Base-by-base conservation (phyloP, 2,329 filamentous ascomycete genomes). In the Nakataea oryzae region DNA sequence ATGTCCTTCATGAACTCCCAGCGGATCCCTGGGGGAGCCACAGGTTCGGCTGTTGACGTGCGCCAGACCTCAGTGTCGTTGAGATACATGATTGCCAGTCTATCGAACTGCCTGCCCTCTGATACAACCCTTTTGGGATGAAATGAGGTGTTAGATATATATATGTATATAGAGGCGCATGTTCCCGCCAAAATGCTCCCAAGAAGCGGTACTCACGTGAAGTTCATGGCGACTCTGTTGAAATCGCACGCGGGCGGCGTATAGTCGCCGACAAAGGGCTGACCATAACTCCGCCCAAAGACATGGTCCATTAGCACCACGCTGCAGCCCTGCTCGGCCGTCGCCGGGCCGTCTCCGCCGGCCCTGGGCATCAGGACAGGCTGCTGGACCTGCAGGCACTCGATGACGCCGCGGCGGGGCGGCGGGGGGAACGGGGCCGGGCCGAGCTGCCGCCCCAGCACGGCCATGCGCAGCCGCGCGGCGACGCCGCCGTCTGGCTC, bases 1-100 rank as follows among this genome's bases (percentile, higher is more conserved):
- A 92, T 86, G 70, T 96, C 90, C 73, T 93, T 95, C 62, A 86
- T 76, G 70, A 90, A 91, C 0, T 82, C 86, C 88, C 89, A 93
- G 57, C 81, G 76, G 65, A 95, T 92, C 8, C 90, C 90, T 27
- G 80, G 80, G 5, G 75, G 68, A 4, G 69, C 66, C 0, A 85
- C 90, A 1, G 91, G 90, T 74, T 96, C 89, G 4, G 90, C 89
- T 1, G 91, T 96, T 6, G 89, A 92, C 2, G 90, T 93, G 28
- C 90, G 81, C 79, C 89, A 95, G n/a, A 96, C 81, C 71, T 96
- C 90, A 12, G 83, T 85, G 71, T 93, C 88, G 54, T 85, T 85
- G 50, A 95, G 78, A 68, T 87, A 95, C 81, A 95, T 86, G 34
- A 88, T 73, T 4, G 85, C 91, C 11, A 93, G 79, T 54, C 90